phyloP scores from a whole-genome alignment of 129 eudicot species.

The Ambrosia trifida region DNA sequence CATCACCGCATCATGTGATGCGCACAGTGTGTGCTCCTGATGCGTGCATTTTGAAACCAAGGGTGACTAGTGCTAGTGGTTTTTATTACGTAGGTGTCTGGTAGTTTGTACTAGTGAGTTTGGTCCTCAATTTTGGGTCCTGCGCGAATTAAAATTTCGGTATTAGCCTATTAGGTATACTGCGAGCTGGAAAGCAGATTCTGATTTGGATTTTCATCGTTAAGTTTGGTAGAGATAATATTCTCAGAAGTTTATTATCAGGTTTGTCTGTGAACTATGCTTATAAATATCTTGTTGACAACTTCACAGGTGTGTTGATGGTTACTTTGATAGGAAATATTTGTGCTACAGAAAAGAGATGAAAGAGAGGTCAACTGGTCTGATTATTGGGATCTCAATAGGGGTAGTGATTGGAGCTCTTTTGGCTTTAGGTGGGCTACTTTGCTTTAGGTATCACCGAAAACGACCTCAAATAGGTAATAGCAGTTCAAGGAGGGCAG shows the following conservation, averaged over 20 bases:
- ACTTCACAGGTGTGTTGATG: constrained; percentile 50
- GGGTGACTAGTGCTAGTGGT: too few relatives aligned
- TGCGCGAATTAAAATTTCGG: background rate
- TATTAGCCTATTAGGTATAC: constrained; percentile 15
- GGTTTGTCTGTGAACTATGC: background rate
- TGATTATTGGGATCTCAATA: constrained; percentile 85
- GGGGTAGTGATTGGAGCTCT: constrained; percentile 90
- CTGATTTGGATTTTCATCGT: background rate
- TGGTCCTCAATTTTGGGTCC: constrained; percentile 3
- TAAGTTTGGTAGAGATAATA: background rate
- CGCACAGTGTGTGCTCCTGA: too few relatives aligned
- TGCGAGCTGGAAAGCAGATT: constrained; percentile 1
- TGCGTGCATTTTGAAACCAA: too few relatives aligned
- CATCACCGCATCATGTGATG: too few relatives aligned
- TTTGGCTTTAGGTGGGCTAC: constrained; percentile 59
- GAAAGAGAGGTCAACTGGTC: constrained; percentile 63
- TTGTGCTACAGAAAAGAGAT: constrained; percentile 39
- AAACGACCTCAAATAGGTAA: constrained; percentile 72
- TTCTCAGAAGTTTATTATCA: background rate
- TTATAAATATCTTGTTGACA: background rate
- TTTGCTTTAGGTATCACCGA: constrained; percentile 71
- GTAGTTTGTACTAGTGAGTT: background rate
- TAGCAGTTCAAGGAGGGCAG: constrained; percentile 87
- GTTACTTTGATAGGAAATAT: constrained; percentile 27
- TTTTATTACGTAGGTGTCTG: too few relatives aligned